Conservation (phyloP, 2,329 filamentous ascomycete genomes). For the Trichophyton schoenleinii region DNA sequence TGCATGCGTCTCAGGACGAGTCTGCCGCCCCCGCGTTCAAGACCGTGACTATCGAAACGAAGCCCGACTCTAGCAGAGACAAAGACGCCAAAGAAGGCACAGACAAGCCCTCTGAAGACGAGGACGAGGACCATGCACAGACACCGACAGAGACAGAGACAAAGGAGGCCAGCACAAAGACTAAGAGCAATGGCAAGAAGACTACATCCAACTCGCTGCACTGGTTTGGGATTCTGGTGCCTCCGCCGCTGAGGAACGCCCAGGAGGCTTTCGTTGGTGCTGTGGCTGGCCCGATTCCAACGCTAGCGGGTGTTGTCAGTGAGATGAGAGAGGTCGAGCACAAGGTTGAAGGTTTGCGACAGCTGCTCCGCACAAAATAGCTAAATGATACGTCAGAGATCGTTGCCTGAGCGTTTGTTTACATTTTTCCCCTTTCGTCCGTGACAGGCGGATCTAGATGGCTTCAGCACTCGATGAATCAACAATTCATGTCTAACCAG, state of each 20-base stretch:
- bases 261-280: constrained; percentile 33
- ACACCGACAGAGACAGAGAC: neutral
- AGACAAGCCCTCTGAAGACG: neutral
- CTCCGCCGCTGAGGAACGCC: constrained; percentile 32
- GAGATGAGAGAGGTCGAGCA: constrained; percentile 33
- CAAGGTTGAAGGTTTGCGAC: constrained; percentile 19
- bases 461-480: neutral
- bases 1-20: neutral
- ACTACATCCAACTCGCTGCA: constrained; percentile 30
- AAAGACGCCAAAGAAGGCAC: neutral
- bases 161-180: constrained; percentile 13
- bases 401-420: neutral
- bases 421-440: neutral
- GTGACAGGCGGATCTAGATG: neutral
- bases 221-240: constrained; percentile 40
- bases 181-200: too few relatives aligned
- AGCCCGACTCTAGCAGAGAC: neutral
- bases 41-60: neutral
- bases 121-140: neutral
- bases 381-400: neutral
- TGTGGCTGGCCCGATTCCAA: constrained; percentile 25
- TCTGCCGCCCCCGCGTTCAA: neutral
- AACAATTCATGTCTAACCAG: neutral
- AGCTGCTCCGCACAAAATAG: neutral
- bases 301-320: constrained; percentile 26